A percentile compares a stretch with the other conserved stretches of the same genome.
These are phyloP conservation scores for Eremochloa ophiuroides DNA, from an alignment of 176 grass and related monocot genomes.

Conservation along the genomic window DNA sequence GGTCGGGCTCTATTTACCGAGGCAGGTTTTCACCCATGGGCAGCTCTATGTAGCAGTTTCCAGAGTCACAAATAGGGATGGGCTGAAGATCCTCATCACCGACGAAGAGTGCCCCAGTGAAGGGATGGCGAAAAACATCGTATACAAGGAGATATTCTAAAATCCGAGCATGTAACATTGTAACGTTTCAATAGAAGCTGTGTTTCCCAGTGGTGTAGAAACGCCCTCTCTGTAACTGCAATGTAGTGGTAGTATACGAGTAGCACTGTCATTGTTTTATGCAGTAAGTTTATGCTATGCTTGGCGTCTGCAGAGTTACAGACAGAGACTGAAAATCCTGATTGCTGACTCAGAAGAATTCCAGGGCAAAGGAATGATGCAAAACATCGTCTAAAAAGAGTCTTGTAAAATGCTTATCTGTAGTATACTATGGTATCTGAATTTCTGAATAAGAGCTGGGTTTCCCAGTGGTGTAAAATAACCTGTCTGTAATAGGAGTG, in stretches of 20 bases:
- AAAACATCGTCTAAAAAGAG: neutral
- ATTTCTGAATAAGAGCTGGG: neutral
- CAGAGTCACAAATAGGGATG: neutral
- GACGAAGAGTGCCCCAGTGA: neutral
- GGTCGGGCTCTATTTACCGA: conserved; percentile 3
- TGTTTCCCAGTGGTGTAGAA: neutral
- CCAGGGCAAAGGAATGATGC: neutral
- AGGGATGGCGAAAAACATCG: neutral
- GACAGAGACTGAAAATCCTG: neutral
- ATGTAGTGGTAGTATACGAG: neutral
- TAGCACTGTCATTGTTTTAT: neutral
- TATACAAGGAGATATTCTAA: conserved; percentile 8
- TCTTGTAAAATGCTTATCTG: neutral
- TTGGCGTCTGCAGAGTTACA: neutral
- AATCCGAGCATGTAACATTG: neutral
- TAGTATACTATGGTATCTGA: neutral
- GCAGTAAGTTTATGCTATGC: neutral
- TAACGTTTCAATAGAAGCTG: neutral
- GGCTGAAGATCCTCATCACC: neutral
- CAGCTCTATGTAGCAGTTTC: neutral
- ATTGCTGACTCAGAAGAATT: neutral
- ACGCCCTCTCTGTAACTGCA: neutral
- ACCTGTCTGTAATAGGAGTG: neutral
- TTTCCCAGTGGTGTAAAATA: neutral
- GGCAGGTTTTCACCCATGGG: neutral